Evolutionary conservation across 139 green algal species (phyloP).

Genomic region (Chlorella sp.): DNA sequence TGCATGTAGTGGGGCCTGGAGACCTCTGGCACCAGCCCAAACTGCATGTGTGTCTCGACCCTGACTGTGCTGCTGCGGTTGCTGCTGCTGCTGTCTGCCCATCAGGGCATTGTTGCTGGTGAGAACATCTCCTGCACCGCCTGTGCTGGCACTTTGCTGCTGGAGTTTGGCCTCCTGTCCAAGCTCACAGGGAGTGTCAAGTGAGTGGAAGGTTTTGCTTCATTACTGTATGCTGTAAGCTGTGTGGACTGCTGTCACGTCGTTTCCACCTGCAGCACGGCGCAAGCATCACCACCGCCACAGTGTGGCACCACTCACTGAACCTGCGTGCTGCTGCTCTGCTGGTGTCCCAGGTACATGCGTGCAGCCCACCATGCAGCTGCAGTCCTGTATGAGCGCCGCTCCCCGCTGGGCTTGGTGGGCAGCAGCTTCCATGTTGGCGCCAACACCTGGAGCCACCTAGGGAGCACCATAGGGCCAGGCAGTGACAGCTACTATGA

Average conservation of each 20-base stretch:
- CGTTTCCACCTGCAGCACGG: not conserved
- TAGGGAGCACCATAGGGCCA: not conserved
- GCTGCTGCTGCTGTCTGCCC: not conserved
- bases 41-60: no score
- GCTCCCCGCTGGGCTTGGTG: not conserved
- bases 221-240: not conserved
- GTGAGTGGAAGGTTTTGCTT: conserved; percentile 19
- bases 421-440: not conserved
- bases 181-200: conserved; percentile 49
- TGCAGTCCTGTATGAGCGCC: conserved; percentile 2
- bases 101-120: not conserved
- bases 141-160: conserved; percentile 74
- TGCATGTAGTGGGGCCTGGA: not conserved
- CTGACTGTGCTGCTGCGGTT: not conserved
- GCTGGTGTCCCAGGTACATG: not conserved
- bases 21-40: no score
- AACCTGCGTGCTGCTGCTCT: not conserved
- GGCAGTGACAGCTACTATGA: conserved; percentile 80
- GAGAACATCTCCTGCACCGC: conserved; percentile 68
- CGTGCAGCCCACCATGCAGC: no score
- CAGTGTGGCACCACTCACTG: not conserved
- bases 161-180: conserved; percentile 80
- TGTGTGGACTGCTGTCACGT: not conserved
- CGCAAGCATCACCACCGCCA: not conserved
- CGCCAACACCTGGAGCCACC: not conserved